Evolutionary conservation across 1,139 yeast genomes (phyloP).

Genomic region (Saccharomyces pastorianus): DNA sequence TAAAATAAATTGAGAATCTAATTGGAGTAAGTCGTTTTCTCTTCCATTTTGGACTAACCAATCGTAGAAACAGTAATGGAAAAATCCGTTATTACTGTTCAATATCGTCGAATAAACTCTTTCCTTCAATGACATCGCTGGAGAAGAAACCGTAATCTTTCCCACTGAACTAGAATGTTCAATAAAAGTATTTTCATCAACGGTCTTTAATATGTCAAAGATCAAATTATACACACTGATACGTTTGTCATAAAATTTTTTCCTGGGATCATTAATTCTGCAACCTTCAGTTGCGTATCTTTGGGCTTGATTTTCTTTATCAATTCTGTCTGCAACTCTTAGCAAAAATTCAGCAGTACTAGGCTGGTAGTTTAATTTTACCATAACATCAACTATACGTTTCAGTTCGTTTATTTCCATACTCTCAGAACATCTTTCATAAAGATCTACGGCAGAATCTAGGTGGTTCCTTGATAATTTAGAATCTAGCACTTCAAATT

Average conservation of each 20-base stretch:
- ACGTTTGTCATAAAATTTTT: constrained; percentile 40
- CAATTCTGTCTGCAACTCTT: constrained; percentile 64
- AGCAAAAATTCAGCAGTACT: constrained; percentile 83
- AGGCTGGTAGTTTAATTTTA: constrained; percentile 66
- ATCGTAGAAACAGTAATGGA: constrained; percentile 86
- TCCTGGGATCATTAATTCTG: constrained; percentile 43
- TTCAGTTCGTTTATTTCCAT: constrained; percentile 72
- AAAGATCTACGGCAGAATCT: constrained; percentile 63
- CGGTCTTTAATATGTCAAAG: constrained; percentile 62
- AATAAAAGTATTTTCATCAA: constrained; percentile 53
- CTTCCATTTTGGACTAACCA: constrained; percentile 81
- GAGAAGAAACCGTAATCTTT: neutral
- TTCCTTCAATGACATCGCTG: constrained; percentile 52
- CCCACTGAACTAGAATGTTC: neutral
- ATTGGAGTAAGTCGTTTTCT: constrained; percentile 66
- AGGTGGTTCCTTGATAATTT: constrained; percentile 66
- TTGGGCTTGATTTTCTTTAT: constrained; percentile 48
- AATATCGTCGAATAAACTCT: constrained; percentile 69
- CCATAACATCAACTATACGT: constrained; percentile 72
- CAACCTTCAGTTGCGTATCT: constrained; percentile 47
- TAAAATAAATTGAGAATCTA: constrained; percentile 73
- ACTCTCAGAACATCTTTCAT: constrained; percentile 73
- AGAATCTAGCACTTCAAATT: constrained; percentile 57
- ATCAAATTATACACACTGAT: constrained; percentile 59
- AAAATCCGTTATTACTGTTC: constrained; percentile 69